Percentiles rank a stretch among this genome's conserved stretches.
These are phyloP conservation scores for Yamagishiella unicocca DNA, from an alignment of 139 green algal genomes.

Conservation along the genomic window DNA sequence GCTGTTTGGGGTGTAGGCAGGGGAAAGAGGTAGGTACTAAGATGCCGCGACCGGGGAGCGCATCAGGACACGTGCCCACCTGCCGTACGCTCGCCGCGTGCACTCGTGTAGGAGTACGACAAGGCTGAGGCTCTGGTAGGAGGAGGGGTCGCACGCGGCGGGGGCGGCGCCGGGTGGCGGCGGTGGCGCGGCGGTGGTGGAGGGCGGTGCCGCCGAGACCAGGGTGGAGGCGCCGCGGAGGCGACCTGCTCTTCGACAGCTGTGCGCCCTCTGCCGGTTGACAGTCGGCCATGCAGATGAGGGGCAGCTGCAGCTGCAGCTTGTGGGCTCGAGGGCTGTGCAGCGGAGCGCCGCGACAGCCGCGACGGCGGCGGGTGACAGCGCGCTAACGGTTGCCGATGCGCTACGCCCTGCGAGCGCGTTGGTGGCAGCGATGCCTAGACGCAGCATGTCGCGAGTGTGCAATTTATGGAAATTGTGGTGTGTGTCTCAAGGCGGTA, in stretches of 20 bases:
- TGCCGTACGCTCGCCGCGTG: constrained; percentile 11
- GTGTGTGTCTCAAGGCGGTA: neutral
- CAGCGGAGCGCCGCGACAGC: neutral
- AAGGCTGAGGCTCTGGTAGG: constrained; percentile 45
- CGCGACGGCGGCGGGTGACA: neutral
- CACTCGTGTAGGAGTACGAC: constrained; percentile 40
- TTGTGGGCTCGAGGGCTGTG: neutral
- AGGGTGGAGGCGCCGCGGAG: neutral
- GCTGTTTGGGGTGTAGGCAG: too few species aligned
- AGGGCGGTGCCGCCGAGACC: neutral
- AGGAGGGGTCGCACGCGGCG: neutral
- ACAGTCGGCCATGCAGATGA: neutral
- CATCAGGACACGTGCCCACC: neutral
- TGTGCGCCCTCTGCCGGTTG: neutral
- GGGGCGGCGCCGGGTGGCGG: neutral
- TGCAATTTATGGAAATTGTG: neutral
- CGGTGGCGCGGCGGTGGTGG: neutral
- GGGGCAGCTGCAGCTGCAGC: neutral
- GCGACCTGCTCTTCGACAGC: neutral
- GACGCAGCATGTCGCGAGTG: neutral
- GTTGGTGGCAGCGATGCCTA: neutral
- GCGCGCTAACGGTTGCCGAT: neutral
- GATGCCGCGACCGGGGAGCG: neutral
- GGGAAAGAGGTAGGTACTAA: neutral
- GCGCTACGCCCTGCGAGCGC: neutral